Base-by-base conservation (phyloP, 495 filamentous ascomycete genomes). In the Aspergillus steynii region DNA sequence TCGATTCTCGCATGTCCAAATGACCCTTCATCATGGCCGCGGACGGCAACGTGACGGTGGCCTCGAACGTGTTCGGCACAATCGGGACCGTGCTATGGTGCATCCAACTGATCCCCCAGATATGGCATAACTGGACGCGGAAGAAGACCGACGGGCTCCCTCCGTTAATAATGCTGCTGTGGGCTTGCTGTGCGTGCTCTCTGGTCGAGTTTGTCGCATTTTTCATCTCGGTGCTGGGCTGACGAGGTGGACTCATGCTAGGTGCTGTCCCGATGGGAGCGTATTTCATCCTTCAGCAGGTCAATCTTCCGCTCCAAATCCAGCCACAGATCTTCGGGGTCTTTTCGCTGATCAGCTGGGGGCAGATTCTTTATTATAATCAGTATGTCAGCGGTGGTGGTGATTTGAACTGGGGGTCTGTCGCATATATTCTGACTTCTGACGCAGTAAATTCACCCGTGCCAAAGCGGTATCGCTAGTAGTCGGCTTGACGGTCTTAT, bases 81-180 rank as follows among this genome's bases (percentile, higher is more conserved):
- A 80, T 84, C 60, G 82, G 82, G 2, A 84, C 82, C 0, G 70
- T 83, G n/a, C 73, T 82, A 31, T 84, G 82, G 79, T 84, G 82
- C 59, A 68, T 84, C 59, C 82, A 84, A 51, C 58, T 84, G 54
- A 65, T 83, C 37, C 82, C 82, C 1, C 82, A 84, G 62, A 88
- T 91, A 73, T 91, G 88, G 88, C 81, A 83, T 59, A 92, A 90
- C 69, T 90, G 84, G 80, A 76, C 78, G 9, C 79, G 74, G 10
- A 92, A 93, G 65, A 82, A 82, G 53, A 92, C 90, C 1, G 87
- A 91, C 47, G 90, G 90, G 0, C 77, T 93, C 1, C 90, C 90
- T 4, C 84, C 80, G 0, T 61, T 76, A 15, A 93, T 93, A 89
- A 87, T 91, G 83, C 85, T 91, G 57, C 69, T 92, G 2, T 92